Conservation (phyloP, 2,329 filamentous ascomycete genomes). For the Talaromyces sp. region DNA sequence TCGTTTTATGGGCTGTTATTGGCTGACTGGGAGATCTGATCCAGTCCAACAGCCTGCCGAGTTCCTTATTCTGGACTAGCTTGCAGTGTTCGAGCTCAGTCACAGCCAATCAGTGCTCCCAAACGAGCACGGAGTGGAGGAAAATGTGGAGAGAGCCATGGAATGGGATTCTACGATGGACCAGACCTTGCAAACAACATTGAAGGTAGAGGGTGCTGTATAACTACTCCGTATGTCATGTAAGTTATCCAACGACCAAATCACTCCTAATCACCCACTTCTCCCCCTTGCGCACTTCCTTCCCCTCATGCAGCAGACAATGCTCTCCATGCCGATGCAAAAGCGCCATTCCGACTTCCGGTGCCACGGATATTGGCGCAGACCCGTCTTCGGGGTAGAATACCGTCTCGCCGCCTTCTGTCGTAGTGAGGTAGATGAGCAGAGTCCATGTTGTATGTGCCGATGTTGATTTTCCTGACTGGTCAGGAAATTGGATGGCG, state of each 20-base stretch:
- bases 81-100: no score
- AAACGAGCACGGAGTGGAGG: not conserved
- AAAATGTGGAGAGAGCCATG: not conserved
- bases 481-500: constrained; percentile 57
- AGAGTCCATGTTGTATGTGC: constrained; percentile 87
- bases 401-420: constrained; percentile 81
- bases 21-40: not conserved
- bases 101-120: not conserved
- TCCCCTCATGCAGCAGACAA: constrained; percentile 84
- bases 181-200: not conserved
- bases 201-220: no score
- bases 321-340: constrained; percentile 86
- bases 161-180: not conserved
- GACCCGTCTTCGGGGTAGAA: constrained; percentile 70
- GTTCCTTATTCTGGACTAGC: not conserved
- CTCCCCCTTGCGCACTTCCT: constrained; percentile 73
- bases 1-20: not conserved
- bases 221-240: not conserved
- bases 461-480: constrained; percentile 38
- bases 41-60: not conserved
- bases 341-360: constrained; percentile 80
- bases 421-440: constrained; percentile 81
- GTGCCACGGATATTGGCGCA: constrained; percentile 64
- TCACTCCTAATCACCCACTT: constrained; percentile 91
- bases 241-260: constrained; percentile 45